A percentile compares a stretch with the other conserved stretches of the same genome.
phyloP scores from a whole-genome alignment of 345 rosid species.

The Cochlearia excelsa region DNA sequence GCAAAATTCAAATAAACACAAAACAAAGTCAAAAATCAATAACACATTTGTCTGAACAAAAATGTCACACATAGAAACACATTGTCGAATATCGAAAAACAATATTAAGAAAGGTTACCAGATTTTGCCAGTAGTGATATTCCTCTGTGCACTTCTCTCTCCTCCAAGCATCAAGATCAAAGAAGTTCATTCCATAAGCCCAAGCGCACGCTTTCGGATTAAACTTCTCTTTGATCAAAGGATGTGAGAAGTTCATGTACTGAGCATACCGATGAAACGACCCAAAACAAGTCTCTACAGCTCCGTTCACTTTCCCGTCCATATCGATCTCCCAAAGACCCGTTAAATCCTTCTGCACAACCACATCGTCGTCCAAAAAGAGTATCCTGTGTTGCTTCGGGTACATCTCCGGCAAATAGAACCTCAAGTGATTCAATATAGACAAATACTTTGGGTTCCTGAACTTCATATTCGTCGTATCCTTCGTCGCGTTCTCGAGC shows the following conservation, averaged over 20 bases:
- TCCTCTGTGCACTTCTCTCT: slow-evolving; percentile 97
- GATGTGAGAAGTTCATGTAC: slow-evolving; percentile 97
- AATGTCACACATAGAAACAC: background rate
- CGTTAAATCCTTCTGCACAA: slow-evolving; percentile 93
- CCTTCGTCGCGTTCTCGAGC: slow-evolving; percentile 90
- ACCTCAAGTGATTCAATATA: slow-evolving; percentile 8
- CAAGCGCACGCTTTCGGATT: slow-evolving; percentile 97
- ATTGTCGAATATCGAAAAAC: no score
- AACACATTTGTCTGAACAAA: background rate
- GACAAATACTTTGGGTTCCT: slow-evolving; percentile 80
- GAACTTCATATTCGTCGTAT: slow-evolving; percentile 91
- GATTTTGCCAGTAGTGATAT: slow-evolving; percentile 97
- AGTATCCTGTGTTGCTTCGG: slow-evolving; percentile 81
- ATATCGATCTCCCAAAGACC: slow-evolving; percentile 94
- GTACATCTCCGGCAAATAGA: slow-evolving; percentile 94
- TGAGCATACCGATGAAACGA: slow-evolving; percentile 95
- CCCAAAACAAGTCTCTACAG: slow-evolving; percentile 97
- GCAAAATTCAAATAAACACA: slow-evolving; percentile 33
- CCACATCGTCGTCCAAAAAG: slow-evolving; percentile 93
- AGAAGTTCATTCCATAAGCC: slow-evolving; percentile 99
- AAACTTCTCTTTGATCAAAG: slow-evolving; percentile 88
- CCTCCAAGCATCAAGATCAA: slow-evolving; percentile 99
- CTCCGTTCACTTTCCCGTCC: slow-evolving; percentile 98
- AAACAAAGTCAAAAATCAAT: slow-evolving; percentile 3
- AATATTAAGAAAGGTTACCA: slow-evolving; percentile 44